phyloP scores from a whole-genome alignment of 179 eudicot species.

The Heliamphora pulchella region DNA sequence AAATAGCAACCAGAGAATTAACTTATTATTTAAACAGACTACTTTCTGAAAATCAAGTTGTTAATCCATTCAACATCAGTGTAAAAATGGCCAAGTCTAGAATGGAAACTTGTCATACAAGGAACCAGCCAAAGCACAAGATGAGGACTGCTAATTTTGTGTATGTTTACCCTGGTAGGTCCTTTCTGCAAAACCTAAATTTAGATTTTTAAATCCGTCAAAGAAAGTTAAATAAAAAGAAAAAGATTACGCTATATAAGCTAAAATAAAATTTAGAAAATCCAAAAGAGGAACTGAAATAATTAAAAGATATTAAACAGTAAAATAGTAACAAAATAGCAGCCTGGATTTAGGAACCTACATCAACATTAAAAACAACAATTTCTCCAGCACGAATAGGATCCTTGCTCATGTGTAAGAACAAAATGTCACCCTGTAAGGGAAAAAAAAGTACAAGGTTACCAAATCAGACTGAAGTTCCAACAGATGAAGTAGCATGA shows the following conservation, averaged over 20 bases:
- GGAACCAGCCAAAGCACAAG: not conserved
- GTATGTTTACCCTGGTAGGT: not conserved
- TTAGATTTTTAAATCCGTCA: not conserved
- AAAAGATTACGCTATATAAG: not conserved
- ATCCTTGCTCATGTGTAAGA: constrained; percentile 90
- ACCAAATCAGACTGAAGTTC: constrained; percentile 4
- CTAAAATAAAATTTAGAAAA: not conserved
- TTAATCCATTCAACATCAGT: not conserved
- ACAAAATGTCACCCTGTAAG: constrained; percentile 91
- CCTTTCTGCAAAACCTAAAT: not conserved
- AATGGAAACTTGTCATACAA: not conserved
- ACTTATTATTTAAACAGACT: not conserved
- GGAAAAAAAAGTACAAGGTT: constrained; percentile 2
- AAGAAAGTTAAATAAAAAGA: not conserved
- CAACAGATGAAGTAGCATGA: not conserved
- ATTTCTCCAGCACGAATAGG: constrained; percentile 98
- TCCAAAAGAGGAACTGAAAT: not conserved
- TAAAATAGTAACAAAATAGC: not conserved
- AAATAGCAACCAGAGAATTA: not conserved
- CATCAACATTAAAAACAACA: constrained; percentile 91
- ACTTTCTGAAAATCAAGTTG: not conserved
- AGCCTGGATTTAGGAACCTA: constrained; percentile 28
- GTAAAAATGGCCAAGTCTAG: too few relatives aligned
- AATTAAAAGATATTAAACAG: not conserved
- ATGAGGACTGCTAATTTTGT: not conserved